Percentiles rank a stretch among this genome's conserved stretches.
Conservation (phyloP, 495 filamentous ascomycete species). For the Darksidea phi region DNA sequence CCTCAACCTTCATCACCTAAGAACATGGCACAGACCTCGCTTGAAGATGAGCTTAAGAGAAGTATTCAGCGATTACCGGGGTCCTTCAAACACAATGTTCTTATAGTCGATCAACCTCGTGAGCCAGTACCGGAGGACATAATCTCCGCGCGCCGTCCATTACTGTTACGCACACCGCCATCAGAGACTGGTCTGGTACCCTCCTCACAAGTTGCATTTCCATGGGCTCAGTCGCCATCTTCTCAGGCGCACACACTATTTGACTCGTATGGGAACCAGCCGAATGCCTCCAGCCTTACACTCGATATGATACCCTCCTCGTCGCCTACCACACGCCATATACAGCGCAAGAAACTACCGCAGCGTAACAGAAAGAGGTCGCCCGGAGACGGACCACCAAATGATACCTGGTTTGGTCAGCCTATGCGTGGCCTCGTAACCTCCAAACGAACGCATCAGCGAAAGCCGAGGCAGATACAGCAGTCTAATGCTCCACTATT, state of each 20-base stretch:
- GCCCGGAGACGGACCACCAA: neutral
- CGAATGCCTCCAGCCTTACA: too few relatives aligned
- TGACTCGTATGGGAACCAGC: too few relatives aligned
- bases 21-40: neutral
- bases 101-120: too few relatives aligned
- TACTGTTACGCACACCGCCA: too few relatives aligned
- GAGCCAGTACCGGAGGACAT: too few relatives aligned
- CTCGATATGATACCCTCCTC: too few relatives aligned
- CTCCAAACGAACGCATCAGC: neutral
- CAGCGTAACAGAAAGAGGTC: neutral
- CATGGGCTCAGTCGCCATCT: too few relatives aligned
- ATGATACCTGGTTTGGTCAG: neutral
- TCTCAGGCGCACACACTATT: too few relatives aligned
- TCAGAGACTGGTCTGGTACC: too few relatives aligned
- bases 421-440: neutral
- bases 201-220: too few relatives aligned
- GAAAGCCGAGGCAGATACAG: neutral
- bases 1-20: neutral
- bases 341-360: neutral
- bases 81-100: too few relatives aligned
- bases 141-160: too few relatives aligned
- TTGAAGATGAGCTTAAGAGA: neutral
- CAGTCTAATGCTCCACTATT: neutral
- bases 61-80: constrained; percentile 5
- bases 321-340: neutral